A percentile compares a stretch with the other conserved stretches of the same genome.
Conservation (phyloP, 129 eudicot species). For the Lactuca sativa region DNA sequence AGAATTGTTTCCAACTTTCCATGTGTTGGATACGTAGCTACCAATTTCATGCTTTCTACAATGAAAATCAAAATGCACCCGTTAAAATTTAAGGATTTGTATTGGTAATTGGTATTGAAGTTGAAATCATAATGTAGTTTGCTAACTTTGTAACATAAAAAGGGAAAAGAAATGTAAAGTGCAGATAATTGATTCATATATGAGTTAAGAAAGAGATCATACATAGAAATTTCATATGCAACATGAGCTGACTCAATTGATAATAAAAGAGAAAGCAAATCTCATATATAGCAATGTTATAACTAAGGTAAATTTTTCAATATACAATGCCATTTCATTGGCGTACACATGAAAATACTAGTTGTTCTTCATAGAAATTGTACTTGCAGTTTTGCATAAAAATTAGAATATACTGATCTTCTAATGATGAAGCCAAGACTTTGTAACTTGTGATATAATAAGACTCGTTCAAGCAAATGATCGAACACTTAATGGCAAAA, state of each 20-base stretch:
- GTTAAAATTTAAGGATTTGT: background rate
- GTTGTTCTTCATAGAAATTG: too few relatives aligned
- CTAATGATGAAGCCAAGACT: too few relatives aligned
- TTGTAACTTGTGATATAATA: too few relatives aligned
- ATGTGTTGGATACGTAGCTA: slow-evolving; percentile 36
- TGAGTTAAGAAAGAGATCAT: background rate
- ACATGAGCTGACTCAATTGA: background rate
- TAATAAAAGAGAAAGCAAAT: background rate
- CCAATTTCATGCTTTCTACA: slow-evolving; percentile 55
- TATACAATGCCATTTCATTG: too few relatives aligned
- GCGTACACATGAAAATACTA: too few relatives aligned
- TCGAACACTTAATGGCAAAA: too few relatives aligned
- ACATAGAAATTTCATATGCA: background rate
- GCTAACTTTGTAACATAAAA: background rate
- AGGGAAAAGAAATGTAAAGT: slow-evolving; percentile 1
- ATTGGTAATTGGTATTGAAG: background rate
- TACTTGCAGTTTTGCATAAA: too few relatives aligned
- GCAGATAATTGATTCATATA: background rate
- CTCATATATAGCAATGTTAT: too few relatives aligned
- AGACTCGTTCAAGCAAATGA: too few relatives aligned
- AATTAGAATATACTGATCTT: too few relatives aligned
- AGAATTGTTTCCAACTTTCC: slow-evolving; percentile 38
- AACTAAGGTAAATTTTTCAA: too few relatives aligned
- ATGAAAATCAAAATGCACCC: background rate
- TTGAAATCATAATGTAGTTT: background rate